phyloP scores from a whole-genome alignment of 169 alveolate genomes.

The Theileria orientalis region DNA sequence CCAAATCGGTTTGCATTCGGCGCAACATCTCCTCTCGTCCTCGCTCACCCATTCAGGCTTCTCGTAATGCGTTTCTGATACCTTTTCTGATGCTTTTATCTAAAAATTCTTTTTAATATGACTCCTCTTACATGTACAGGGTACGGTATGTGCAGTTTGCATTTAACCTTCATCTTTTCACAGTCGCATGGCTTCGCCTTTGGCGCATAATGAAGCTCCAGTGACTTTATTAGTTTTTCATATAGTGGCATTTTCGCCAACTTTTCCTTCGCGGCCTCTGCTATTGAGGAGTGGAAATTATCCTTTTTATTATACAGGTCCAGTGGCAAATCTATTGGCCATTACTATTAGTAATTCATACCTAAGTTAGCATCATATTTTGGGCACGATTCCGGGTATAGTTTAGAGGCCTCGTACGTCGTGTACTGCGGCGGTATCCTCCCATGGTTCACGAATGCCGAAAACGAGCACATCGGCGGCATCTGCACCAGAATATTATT shows the following conservation, averaged over 20 bases:
- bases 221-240: conserved; percentile 3
- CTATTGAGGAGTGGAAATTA: conserved; percentile 51
- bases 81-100: conserved; percentile 17
- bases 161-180: conserved; percentile 29
- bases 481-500: conserved; percentile 75
- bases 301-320: conserved; percentile 52
- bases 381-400: conserved; percentile 78
- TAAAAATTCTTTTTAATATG: neutral
- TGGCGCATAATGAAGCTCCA: conserved; percentile 30
- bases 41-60: conserved; percentile 41
- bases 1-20: conserved; percentile 65
- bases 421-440: conserved; percentile 82
- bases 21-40: conserved; percentile 57
- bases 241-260: conserved; percentile 27
- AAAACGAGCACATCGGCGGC: conserved; percentile 85
- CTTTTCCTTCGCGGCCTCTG: conserved; percentile 49
- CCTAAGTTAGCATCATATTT: conserved; percentile 55
- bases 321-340: conserved; percentile 29
- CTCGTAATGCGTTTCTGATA: conserved; percentile 62
- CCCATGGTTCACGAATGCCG: conserved; percentile 73
- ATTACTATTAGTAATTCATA: neutral
- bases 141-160: conserved; percentile 51
- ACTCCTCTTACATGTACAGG: conserved; percentile 45
- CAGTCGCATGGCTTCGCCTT: conserved; percentile 47
- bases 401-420: conserved; percentile 76